Conservation (phyloP, 352 stramenopile genomes). For the Phytophthora vignae region DNA sequence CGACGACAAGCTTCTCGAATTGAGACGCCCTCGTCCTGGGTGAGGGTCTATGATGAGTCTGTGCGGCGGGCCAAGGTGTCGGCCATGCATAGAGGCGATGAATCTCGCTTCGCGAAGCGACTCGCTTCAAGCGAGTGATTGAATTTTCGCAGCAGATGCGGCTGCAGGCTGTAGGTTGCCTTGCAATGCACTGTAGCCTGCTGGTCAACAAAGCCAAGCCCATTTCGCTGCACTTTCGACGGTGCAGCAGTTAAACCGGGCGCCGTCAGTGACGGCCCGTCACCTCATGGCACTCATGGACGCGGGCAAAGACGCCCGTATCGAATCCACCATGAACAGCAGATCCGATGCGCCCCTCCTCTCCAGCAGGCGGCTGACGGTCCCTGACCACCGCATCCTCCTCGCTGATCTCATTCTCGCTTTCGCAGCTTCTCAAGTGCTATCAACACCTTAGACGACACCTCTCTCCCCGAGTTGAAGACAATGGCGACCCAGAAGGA, state of each 20-base stretch:
- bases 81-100: slow-evolving; percentile 4
- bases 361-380: slow-evolving; percentile 13
- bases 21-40: slow-evolving; percentile 9
- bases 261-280: not conserved
- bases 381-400: slow-evolving; percentile 22
- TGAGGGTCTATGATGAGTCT: slow-evolving; percentile 1
- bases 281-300: not conserved
- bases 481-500: slow-evolving; percentile 53
- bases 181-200: not conserved
- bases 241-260: slow-evolving; percentile 20
- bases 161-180: slow-evolving; percentile 10
- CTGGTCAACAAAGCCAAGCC: slow-evolving; percentile 30
- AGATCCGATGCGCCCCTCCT: slow-evolving; percentile 37
- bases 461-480: not conserved
- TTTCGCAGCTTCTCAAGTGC: slow-evolving; percentile 19
- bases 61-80: not conserved
- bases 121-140: slow-evolving; percentile 1
- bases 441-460: slow-evolving; percentile 1
- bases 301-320: slow-evolving; percentile 29
- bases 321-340: slow-evolving; percentile 22
- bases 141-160: slow-evolving; percentile 33
- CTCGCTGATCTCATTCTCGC: slow-evolving; percentile 26
- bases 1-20: not conserved
- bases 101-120: slow-evolving; percentile 13
- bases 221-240: slow-evolving; percentile 31